Evolutionary conservation across 2,329 filamentous ascomycete genomes (phyloP).

Genomic region (Periconia sp.): DNA sequence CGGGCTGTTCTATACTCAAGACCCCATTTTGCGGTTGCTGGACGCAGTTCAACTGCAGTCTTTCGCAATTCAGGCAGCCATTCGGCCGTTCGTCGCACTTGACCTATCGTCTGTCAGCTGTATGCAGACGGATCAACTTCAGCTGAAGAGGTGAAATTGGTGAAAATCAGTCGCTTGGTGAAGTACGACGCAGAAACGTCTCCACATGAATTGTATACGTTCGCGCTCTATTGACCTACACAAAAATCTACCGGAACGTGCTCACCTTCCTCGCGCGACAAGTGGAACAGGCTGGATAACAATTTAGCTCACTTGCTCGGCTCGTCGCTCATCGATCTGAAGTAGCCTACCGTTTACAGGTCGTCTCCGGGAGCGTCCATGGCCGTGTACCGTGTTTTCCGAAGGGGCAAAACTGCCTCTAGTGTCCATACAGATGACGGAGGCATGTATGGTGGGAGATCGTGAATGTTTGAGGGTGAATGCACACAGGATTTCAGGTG

Average conservation of each 20-base stretch:
- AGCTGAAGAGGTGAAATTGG: no score
- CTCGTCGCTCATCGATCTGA: not conserved
- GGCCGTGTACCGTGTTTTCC: conserved; percentile 1
- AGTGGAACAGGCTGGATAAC: conserved; percentile 17
- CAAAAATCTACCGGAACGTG: not conserved
- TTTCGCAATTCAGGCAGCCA: conserved; percentile 34
- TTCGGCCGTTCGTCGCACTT: conserved; percentile 36
- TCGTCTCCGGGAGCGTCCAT: conserved; percentile 21
- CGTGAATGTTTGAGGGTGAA: not conserved
- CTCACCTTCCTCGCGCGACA: conserved; percentile 22
- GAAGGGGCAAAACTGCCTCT: conserved; percentile 3
- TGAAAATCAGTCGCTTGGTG: no score
- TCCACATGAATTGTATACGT: no score
- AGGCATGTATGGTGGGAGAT: not conserved
- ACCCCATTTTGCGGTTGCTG: conserved; percentile 19
- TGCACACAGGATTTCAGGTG: not conserved
- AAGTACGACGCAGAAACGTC: no score
- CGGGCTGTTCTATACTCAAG: conserved; percentile 16
- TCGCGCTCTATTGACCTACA: not conserved
- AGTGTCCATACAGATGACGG: conserved; percentile 7
- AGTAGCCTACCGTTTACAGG: conserved; percentile 25
- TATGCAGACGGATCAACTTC: not conserved
- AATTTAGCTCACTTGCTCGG: conserved; percentile 10
- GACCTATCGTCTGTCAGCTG: conserved; percentile 15
- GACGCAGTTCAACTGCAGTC: conserved; percentile 30